Evolutionary conservation across 257 asterid species (phyloP), one percentile per base, ranked within the genome.

Genomic region (Datura wrightii): DNA sequence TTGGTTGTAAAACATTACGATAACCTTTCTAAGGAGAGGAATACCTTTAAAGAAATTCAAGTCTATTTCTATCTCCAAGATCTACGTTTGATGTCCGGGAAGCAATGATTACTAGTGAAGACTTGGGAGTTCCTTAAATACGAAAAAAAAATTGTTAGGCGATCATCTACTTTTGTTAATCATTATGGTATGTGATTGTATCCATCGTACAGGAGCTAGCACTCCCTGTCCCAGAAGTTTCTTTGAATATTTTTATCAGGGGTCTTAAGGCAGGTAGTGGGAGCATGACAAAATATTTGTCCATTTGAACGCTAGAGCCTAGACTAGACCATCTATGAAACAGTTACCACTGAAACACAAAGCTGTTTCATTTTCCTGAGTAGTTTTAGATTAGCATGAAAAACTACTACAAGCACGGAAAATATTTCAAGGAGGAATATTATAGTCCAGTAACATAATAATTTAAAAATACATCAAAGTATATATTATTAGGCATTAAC

Each of bases 181-280:
- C 81, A 31, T 74, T 15, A 74, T 14, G 81, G 60, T 48, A 74
- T 74, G 60, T 74, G n/a, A 48, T 74, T 48, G 81, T 48, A 48
- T 52, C 55, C 80, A 48, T 74, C 80, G 9, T 11, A 52, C 59
- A 74, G 60, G 81, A 74, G 53, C 80, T 74, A 74, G 19, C 81
- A 48, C 42, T 48, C 60, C 81, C 60, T 6, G 24, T 48, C 44
- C 60, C 60, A 74, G 80, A 74, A 24, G 41, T 31, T 24, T 48
- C 59, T 48, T 74, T 48, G 42, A 19, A 19, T 19, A 48, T 13
- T n/a, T 48, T 74, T 74, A 19, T 74, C 60, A 48, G n/a, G 60
- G 44, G 24, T 48, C 59, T 24, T 74, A 74, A 74, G 13, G 80
- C 42, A 52, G 60, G 44, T 19, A 48, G 81, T 6, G 60, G 44